Evolutionary conservation across 176 grass and related monocot genomes (phyloP), one percentile per base, ranked within the genome.

Genomic region (Aegilops umbellulata): DNA sequence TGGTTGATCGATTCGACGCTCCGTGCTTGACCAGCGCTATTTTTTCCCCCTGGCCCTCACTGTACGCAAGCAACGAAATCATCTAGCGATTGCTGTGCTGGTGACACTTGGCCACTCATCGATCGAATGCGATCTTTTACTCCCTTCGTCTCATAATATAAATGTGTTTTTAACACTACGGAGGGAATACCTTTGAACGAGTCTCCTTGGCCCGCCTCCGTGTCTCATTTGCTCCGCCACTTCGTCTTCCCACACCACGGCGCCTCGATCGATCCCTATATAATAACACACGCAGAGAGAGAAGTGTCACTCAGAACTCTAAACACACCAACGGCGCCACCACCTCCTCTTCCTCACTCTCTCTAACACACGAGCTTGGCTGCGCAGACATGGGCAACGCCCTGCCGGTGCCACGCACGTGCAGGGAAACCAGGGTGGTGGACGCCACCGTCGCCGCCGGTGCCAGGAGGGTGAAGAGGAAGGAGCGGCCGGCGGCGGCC

Each of bases 311-410:
- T 79, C 30, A 10, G 31, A 19, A 42, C n/a, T 10, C 25, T 3
- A 26, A 17, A 15, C 53, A 51, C 79, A 57, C 29, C 29, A 31
- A 15, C n/a, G 68, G 35, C 11, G 10, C 42, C 42, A 46, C 42
- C 42, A 4, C 51, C 70, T 49, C 14, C 14, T 49, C n/a, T n/a
- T n/a, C 46, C 46, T 49, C 46, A 16, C 47, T 51, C 47, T 49
- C 46, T 51, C 15, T 49, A 16, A 14, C 46, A 6, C 12, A 15
- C 46, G 46, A 49, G 46, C 46, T 51, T 6, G 8, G 30, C 1
- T 23, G 10, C 19, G 0, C 46, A 22, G 29, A 38, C 32, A 91
- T 91, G 89, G 89, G 89, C 69, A 84, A 91, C 69, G 80, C 10
- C 34, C 34, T 35, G 32, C 74, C 10, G 15, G 58, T 87, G 80